Evolutionary conservation across 2,329 filamentous ascomycete genomes (phyloP).

Genomic region (Arthrobotrys megalospora): DNA sequence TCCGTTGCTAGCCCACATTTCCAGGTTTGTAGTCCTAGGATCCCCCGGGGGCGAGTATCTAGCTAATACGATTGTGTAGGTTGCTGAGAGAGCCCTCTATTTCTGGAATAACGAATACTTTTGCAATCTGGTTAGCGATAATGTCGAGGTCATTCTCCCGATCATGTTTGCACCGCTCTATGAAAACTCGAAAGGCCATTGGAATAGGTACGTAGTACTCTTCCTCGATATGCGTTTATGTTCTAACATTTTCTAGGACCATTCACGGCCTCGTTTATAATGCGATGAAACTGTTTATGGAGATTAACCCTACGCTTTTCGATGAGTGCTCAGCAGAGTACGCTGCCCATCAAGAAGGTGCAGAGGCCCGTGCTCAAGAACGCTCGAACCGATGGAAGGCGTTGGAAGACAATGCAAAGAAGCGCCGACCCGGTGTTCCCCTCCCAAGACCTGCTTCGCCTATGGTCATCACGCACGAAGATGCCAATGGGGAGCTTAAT

Average conservation of each 20-base stretch:
- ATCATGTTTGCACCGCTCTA: slow-evolving; percentile 99
- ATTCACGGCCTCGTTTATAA: slow-evolving; percentile 99
- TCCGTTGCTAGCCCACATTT: slow-evolving; percentile 99
- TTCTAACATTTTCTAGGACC: slow-evolving; percentile 75
- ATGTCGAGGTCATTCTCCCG: slow-evolving; percentile 96
- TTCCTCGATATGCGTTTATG: neutral
- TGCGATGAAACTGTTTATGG: slow-evolving; percentile 99
- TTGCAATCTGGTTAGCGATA: slow-evolving; percentile 98
- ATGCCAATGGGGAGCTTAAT: slow-evolving; percentile 41
- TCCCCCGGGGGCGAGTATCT: slow-evolving; percentile 1
- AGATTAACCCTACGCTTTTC: slow-evolving; percentile 98
- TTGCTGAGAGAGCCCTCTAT: slow-evolving; percentile 95
- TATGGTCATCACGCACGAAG: slow-evolving; percentile 60
- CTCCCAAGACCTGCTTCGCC: slow-evolving; percentile 51
- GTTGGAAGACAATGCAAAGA: slow-evolving; percentile 75
- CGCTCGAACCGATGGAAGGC: slow-evolving; percentile 92
- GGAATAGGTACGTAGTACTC: slow-evolving; percentile 82
- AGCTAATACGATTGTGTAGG: slow-evolving; percentile 69
- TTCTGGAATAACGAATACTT: slow-evolving; percentile 99
- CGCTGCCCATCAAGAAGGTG: slow-evolving; percentile 93
- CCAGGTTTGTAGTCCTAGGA: slow-evolving; percentile 73
- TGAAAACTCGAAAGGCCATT: slow-evolving; percentile 98
- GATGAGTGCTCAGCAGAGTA: slow-evolving; percentile 99
- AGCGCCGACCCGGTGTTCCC: slow-evolving; percentile 37
- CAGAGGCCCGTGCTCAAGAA: slow-evolving; percentile 83